These are phyloP conservation scores for Podaxis rugospora DNA, from an alignment of 768 basidiomycete species.

Conservation along the genomic window DNA sequence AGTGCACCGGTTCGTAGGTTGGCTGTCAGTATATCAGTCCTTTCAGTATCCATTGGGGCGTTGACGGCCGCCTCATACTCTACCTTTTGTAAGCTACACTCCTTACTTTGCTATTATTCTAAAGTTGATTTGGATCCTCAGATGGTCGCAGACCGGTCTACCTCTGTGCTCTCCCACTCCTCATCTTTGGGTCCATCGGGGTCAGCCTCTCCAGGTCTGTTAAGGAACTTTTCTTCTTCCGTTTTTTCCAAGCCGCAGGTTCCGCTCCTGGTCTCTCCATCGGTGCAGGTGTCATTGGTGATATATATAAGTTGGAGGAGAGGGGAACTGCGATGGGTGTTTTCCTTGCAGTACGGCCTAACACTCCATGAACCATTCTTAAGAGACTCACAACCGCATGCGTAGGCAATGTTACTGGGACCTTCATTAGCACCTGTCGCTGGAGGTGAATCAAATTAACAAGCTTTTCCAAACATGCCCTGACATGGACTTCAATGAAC, in stretches of 20 bases:
- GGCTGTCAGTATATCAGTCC: conserved; percentile 31
- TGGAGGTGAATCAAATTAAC: conserved; percentile 37
- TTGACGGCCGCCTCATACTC: conserved; percentile 32
- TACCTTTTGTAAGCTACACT: conserved; percentile 27
- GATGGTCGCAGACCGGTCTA: conserved; percentile 67
- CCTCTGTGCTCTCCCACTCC: conserved; percentile 56
- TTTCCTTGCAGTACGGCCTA: conserved; percentile 43
- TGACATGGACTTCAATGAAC: neutral
- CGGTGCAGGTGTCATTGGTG: conserved; percentile 59
- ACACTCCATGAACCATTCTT: neutral
- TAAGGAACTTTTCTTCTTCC: conserved; percentile 49
- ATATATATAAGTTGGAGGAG: conserved; percentile 64
- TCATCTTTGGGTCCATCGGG: conserved; percentile 56
- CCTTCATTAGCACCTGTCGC: conserved; percentile 55
- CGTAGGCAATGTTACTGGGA: conserved; percentile 50
- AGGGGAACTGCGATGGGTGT: conserved; percentile 57
- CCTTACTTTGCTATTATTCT: neutral
- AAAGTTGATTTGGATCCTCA: conserved; percentile 18
- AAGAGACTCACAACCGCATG: conserved; percentile 29
- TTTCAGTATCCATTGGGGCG: conserved; percentile 28
- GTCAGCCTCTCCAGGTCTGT: conserved; percentile 44
- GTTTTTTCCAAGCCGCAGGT: conserved; percentile 68
- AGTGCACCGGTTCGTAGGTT: conserved; percentile 18
- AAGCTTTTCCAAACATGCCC: neutral
- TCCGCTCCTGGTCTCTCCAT: conserved; percentile 50